Base-by-base conservation (phyloP, 108 stramenopile genomes). In the Aureococcus anophagefferens region DNA sequence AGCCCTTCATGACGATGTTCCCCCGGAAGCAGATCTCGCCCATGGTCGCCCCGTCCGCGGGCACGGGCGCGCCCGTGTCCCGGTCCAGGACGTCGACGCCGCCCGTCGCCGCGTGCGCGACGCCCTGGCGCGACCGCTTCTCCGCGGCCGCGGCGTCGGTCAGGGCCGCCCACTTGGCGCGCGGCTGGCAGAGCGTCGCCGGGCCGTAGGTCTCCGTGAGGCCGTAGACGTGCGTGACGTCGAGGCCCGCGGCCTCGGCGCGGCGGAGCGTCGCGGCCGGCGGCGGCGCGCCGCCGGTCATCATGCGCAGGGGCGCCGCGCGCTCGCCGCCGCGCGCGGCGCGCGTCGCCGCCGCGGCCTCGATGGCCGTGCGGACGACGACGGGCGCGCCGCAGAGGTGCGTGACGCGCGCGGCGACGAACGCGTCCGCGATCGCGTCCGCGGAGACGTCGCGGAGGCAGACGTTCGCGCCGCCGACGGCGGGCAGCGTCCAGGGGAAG, bases 1-100 rank as follows among this genome's bases (percentile, higher is more conserved):
- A 77, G 28, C 76, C 76, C 46, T 72, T 77, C 62, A 77, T 64
- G 9, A 72, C 71, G 30, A 45, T 7, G 66, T 77, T 69, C 7
- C 76, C 76, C 7, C 72, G 30, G 33, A 35, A 45, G 62, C 25
- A 14, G 33, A 65, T 16, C 65, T 65, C 65, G 21, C 65, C 65
- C 65, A 65, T 33, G 15, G 65, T 65, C 21, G 0, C 17, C 65
- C 65, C 65, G 32, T 65, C 65, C 17, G 31, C 31, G 11, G 65
- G 65, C 33, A 31, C 30, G 7, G 65, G 65, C 34, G 33, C 65
- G 30, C 65, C 65, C 30, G 65, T 34, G 21, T 35, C 65, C 14
- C 17, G 33, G 32, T 65, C 65, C 17, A 65, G 31, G 65, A 65
- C 65, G 21, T 33, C 34, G 7, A 65, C 0, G 1, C 28, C 31